Evolutionary conservation across 169 alveolate genomes (phyloP).

Genomic region (Plasmodium vivax): DNA sequence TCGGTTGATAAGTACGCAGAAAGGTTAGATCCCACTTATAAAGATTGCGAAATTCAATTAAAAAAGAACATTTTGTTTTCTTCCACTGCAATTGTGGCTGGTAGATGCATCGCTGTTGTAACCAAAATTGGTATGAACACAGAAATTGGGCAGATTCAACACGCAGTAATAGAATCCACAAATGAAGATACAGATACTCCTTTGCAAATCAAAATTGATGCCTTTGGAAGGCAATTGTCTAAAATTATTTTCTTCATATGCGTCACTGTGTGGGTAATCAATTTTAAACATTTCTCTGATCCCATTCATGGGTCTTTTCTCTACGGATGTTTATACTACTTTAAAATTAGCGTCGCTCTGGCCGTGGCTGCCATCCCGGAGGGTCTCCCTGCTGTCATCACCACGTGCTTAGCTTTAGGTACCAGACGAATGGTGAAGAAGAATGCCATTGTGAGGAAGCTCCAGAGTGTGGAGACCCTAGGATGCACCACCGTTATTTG

Average conservation of each 20-base stretch:
- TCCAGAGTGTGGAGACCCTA: slow-evolving; percentile 98
- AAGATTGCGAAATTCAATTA: slow-evolving; percentile 87
- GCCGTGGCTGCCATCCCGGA: slow-evolving; percentile 99
- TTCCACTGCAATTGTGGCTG: slow-evolving; percentile 94
- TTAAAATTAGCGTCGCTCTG: slow-evolving; percentile 98
- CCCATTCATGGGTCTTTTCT: slow-evolving; percentile 96
- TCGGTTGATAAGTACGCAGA: slow-evolving; percentile 89
- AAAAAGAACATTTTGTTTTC: slow-evolving; percentile 93
- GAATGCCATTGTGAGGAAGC: slow-evolving; percentile 96
- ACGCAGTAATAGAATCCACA: slow-evolving; percentile 95
- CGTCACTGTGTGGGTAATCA: slow-evolving; percentile 96
- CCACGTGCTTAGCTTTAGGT: slow-evolving; percentile 98
- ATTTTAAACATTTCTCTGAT: slow-evolving; percentile 95
- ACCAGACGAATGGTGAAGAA: slow-evolving; percentile 96
- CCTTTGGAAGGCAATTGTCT: slow-evolving; percentile 94
- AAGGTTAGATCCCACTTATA: slow-evolving; percentile 77
- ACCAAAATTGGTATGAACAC: slow-evolving; percentile 98
- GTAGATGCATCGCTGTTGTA: slow-evolving; percentile 95
- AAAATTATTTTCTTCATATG: slow-evolving; percentile 93
- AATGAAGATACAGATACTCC: slow-evolving; percentile 96
- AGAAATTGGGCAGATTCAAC: slow-evolving; percentile 97
- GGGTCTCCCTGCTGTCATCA: slow-evolving; percentile 99
- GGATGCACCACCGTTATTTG: slow-evolving; percentile 99
- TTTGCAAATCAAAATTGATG: slow-evolving; percentile 95
- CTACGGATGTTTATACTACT: slow-evolving; percentile 96